phyloP scores from a whole-genome alignment of 169 alveolate species.

The Eimeria sp. region DNA sequence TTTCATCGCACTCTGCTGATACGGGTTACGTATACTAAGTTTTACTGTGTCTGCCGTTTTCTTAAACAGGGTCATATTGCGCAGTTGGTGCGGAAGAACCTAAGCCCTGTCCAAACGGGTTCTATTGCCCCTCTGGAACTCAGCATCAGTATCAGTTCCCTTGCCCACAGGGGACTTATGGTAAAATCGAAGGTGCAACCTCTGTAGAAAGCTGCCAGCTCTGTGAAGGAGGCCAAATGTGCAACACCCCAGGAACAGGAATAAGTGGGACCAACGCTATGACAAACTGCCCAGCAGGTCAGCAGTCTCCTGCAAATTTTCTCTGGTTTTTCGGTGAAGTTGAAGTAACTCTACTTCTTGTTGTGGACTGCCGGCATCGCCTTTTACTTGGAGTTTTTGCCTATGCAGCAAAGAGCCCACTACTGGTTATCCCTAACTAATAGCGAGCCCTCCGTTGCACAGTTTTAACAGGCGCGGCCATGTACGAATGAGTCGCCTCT shows the following conservation, averaged over 20 bases:
- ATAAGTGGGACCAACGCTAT: neutral
- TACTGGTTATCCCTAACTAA: neutral
- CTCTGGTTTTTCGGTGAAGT: neutral
- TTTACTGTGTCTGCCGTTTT: neutral
- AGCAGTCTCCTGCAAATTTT: neutral
- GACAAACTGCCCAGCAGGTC: slow-evolving; percentile 53
- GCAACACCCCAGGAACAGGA: slow-evolving; percentile 82
- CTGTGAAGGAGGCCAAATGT: slow-evolving; percentile 84
- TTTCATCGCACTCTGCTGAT: neutral
- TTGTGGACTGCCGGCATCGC: neutral
- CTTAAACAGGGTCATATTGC: slow-evolving; percentile 11
- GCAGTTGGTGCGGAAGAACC: neutral
- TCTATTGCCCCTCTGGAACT: slow-evolving; percentile 85
- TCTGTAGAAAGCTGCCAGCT: slow-evolving; percentile 50
- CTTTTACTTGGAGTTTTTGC: neutral
- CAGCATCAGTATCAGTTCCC: slow-evolving; percentile 43
- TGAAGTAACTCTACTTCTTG: neutral
- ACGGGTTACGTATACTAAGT: neutral
- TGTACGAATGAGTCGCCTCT: neutral
- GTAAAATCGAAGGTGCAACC: slow-evolving; percentile 77
- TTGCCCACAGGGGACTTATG: slow-evolving; percentile 88
- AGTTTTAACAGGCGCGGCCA: neutral
- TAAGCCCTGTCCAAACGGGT: slow-evolving; percentile 23
- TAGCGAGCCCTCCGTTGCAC: no score
- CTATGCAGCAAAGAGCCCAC: neutral